phyloP scores from a whole-genome alignment of 495 filamentous ascomycete species.

The Aspergillus egyptiacus region DNA sequence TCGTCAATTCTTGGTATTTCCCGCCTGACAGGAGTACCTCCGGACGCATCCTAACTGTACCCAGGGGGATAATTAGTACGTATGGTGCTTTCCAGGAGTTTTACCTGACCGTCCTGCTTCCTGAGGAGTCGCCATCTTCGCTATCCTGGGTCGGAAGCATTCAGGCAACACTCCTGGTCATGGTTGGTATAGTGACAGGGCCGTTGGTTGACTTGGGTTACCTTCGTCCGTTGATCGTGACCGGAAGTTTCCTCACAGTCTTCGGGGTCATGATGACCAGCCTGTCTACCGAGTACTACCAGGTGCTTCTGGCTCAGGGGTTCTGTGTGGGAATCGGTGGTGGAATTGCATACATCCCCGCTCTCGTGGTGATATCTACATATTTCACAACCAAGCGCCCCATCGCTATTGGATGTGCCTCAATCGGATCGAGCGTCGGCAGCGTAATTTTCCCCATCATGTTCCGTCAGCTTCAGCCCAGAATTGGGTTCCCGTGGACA shows the following conservation, averaged over 20 bases:
- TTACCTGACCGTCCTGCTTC: slow-evolving; percentile 30
- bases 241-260: slow-evolving; percentile 30
- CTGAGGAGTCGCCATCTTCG: slow-evolving; percentile 21
- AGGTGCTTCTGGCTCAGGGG: slow-evolving; percentile 35
- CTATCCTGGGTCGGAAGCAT: slow-evolving; percentile 47
- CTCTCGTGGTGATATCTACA: slow-evolving; percentile 35
- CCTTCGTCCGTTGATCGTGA: slow-evolving; percentile 25
- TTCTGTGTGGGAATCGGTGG: slow-evolving; percentile 38
- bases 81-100: slow-evolving; percentile 48
- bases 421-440: slow-evolving; percentile 39
- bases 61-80: slow-evolving; percentile 38
- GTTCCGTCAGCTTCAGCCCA: slow-evolving; percentile 42
- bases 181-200: slow-evolving; percentile 36
- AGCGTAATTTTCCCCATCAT: slow-evolving; percentile 51
- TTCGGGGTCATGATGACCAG: slow-evolving; percentile 48
- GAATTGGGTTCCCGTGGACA: slow-evolving; percentile 49
- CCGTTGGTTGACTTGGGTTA: slow-evolving; percentile 43
- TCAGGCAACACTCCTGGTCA: slow-evolving; percentile 37
- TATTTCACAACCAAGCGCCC: slow-evolving; percentile 39
- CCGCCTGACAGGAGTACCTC: not conserved
- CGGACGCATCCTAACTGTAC: not conserved
- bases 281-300: slow-evolving; percentile 34
- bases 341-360: slow-evolving; percentile 36
- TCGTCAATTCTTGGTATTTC: slow-evolving; percentile 30
- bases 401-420: slow-evolving; percentile 42